Evolutionary conservation across 345 rosid species (phyloP), one percentile per base, ranked within the genome.

Genomic region (Nephelium lappaceum): DNA sequence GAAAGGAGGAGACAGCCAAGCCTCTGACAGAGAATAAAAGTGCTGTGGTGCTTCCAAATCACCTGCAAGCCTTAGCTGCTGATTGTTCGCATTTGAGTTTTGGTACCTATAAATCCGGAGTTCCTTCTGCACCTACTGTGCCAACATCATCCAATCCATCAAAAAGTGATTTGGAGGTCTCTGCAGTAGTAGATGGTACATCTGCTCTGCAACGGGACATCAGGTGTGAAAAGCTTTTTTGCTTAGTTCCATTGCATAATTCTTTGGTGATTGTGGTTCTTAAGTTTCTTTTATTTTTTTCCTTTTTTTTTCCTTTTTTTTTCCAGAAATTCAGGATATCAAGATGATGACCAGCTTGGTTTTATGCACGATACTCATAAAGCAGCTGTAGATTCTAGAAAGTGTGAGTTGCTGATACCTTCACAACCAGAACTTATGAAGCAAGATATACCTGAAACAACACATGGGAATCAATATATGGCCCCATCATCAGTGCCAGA

Each of bases 51-150:
- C 81, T 89, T 83, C 93, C 93, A 42, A 69, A 75, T 71, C 47
- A 82, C 85, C 71, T 89, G 69, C 89, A 79, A 78, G 82, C 82
- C 65, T 79, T 86, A 27, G 84, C 85, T 51, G 84, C 86, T 42
- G 91, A 84, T 68, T 86, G 88, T 67, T 84, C 85, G 27, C 87
- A 88, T 80, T 85, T 89, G 80, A 89, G 81, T 81, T 88, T 89
- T 67, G 91, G 93, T 61, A 86, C 89, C 78, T 88, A 79, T 42
- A 88, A 80, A 27, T 76, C 88, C 57, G 81, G 85, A 61, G 63
- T 49, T 21, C 69, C 25, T 69, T 43, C 77, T 39, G 65, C 82
- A 57, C 61, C 38, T 42, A 51, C 83, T 25, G 53, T n/a, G 72
- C 75, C 57, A 65, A 41, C 27, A 16, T 58, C 73, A 71, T 83